These are phyloP conservation scores for Neodidymelliopsis sp. DNA, from an alignment of 2,329 filamentous ascomycete species.

Conservation along the genomic window DNA sequence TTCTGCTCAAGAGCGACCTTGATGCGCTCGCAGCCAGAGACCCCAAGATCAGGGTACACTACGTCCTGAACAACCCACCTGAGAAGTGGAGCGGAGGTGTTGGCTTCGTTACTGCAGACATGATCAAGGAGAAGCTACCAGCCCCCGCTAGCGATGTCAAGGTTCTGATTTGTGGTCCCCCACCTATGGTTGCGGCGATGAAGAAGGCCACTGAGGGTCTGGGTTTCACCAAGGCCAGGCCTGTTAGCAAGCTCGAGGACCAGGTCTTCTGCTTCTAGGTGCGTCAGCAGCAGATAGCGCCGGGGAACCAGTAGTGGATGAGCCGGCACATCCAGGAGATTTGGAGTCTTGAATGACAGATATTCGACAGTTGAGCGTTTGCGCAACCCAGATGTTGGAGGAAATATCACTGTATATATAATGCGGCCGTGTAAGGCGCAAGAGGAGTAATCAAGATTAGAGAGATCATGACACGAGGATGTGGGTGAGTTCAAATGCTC, in stretches of 20 bases:
- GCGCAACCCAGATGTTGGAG: not conserved
- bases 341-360: no score
- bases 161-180: conserved; percentile 92
- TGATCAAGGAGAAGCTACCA: conserved; percentile 89
- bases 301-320: no score
- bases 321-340: no score
- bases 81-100: conserved; percentile 91
- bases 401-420: no score
- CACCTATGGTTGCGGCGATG: conserved; percentile 94
- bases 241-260: conserved; percentile 97
- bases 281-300: no score
- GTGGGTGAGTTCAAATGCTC: conserved; percentile 4
- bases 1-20: conserved; percentile 90
- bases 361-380: conserved; percentile 1
- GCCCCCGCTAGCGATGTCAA: conserved; percentile 87
- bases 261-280: conserved; percentile 94
- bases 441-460: no score
- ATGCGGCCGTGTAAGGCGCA: no score
- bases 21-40: conserved; percentile 81
- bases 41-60: conserved; percentile 83
- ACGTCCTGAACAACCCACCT: conserved; percentile 95
- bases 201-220: conserved; percentile 94
- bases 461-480: no score
- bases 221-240: conserved; percentile 89
- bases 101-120: conserved; percentile 93